Conservation (phyloP, 257 asterid genomes). For the Ligustrum vulgare region DNA sequence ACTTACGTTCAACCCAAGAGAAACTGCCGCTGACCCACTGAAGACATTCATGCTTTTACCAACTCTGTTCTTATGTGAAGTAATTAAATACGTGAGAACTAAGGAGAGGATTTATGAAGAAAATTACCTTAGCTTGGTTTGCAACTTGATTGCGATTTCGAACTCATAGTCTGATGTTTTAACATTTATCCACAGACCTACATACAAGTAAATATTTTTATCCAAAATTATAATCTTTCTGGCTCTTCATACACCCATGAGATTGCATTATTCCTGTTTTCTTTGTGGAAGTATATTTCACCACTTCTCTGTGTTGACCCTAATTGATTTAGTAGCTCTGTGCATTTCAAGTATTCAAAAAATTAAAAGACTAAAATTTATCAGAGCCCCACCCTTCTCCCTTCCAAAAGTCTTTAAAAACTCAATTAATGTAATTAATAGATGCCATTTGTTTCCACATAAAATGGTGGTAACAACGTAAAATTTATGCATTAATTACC, state of each 20-base stretch:
- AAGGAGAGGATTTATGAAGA: neutral
- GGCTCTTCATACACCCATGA: neutral
- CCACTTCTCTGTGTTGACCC: neutral
- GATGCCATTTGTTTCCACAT: neutral
- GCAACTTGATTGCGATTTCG: neutral
- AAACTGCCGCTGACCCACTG: too few relatives aligned
- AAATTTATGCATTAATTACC: slow-evolving; percentile 40
- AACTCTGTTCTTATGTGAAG: too few relatives aligned
- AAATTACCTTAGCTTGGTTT: neutral
- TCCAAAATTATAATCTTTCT: neutral
- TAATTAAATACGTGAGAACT: neutral
- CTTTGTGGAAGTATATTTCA: neutral
- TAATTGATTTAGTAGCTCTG: neutral
- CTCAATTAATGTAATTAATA: too few relatives aligned
- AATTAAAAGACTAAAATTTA: too few relatives aligned
- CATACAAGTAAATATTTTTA: neutral
- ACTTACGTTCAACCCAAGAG: slow-evolving; percentile 83
- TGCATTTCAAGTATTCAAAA: neutral
- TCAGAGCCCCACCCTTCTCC: too few relatives aligned
- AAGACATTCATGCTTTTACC: slow-evolving; percentile 61
- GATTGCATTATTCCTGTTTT: neutral
- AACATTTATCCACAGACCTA: neutral
- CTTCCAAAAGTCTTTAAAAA: too few relatives aligned
- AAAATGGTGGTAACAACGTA: slow-evolving; percentile 4
- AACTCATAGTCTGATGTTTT: neutral